These are phyloP conservation scores for Cyclotella choctawhatcheeana DNA, from an alignment of 108 stramenopile species.

Conservation along the genomic window DNA sequence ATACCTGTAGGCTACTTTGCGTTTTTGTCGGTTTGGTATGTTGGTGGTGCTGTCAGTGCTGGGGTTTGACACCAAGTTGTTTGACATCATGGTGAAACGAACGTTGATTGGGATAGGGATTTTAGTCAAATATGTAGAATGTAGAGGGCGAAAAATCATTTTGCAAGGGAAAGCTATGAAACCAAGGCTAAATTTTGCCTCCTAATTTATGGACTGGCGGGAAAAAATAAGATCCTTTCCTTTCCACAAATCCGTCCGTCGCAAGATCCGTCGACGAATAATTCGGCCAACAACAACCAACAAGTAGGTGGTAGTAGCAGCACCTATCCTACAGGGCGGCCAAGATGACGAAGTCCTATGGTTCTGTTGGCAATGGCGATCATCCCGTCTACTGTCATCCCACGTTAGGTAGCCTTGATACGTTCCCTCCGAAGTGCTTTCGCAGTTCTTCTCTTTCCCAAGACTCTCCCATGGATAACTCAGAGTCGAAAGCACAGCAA, in stretches of 20 bases:
- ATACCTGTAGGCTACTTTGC: background rate
- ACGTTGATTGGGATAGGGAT: no score
- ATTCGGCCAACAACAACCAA: background rate
- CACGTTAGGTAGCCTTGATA: conserved; percentile 21
- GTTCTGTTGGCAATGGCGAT: conserved; percentile 1
- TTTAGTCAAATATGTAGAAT: no score
- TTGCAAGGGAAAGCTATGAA: no score
- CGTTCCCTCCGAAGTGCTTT: conserved; percentile 25
- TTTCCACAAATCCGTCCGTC: no score
- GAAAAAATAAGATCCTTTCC: no score
- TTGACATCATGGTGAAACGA: no score
- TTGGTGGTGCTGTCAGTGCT: background rate
- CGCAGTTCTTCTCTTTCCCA: conserved; percentile 19
- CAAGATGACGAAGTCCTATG: background rate
- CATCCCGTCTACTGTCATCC: conserved; percentile 20
- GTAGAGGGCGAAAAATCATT: no score
- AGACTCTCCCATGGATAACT: conserved; percentile 4
- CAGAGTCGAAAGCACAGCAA: background rate
- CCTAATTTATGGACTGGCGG: no score
- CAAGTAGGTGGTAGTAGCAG: background rate
- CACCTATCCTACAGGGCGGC: background rate
- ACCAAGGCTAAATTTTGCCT: no score
- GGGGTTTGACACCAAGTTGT: no score
- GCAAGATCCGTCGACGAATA: no score
- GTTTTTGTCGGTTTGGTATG: background rate